Conservation (phyloP, 805 yeast genomes). For the Naumovozyma dairenensis region DNA sequence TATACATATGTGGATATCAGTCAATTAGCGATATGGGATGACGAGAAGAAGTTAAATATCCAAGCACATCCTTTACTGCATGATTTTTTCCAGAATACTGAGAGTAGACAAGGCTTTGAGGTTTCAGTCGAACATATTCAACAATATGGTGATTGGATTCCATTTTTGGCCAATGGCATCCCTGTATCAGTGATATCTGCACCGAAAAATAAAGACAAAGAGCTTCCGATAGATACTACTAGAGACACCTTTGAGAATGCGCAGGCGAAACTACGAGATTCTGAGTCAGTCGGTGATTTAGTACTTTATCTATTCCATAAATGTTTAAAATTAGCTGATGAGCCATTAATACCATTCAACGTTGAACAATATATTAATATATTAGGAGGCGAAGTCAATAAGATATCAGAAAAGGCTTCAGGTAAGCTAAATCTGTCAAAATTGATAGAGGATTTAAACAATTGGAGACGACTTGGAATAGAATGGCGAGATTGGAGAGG, state of each 20-base stretch:
- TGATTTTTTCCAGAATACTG: slow-evolving; percentile 28
- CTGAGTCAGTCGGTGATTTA: slow-evolving; percentile 41
- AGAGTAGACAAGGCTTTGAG: slow-evolving; percentile 16
- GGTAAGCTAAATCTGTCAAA: slow-evolving; percentile 23
- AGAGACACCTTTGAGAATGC: slow-evolving; percentile 53
- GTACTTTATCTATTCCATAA: slow-evolving; percentile 46
- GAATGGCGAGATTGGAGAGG: slow-evolving; percentile 45
- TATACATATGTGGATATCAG: slow-evolving; percentile 65
- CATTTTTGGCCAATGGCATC: slow-evolving; percentile 50
- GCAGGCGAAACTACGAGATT: slow-evolving; percentile 30
- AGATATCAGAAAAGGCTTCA: slow-evolving; percentile 29
- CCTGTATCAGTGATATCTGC: slow-evolving; percentile 14
- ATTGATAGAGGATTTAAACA: slow-evolving; percentile 25
- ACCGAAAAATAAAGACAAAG: slow-evolving; percentile 5
- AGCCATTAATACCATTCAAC: slow-evolving; percentile 67
- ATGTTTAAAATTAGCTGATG: slow-evolving; percentile 54
- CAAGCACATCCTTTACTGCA: slow-evolving; percentile 55
- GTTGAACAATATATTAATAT: slow-evolving; percentile 37
- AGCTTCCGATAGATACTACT: slow-evolving; percentile 57
- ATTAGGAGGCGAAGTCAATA: slow-evolving; percentile 36
- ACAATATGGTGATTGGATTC: slow-evolving; percentile 49
- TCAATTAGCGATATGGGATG: slow-evolving; percentile 27
- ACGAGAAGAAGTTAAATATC: slow-evolving; percentile 39
- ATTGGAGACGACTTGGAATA: slow-evolving; percentile 36
- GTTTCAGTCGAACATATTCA: slow-evolving; percentile 22